phyloP scores from a whole-genome alignment of 2,329 filamentous ascomycete species.

The Tolypocladium cylindrosporum region DNA sequence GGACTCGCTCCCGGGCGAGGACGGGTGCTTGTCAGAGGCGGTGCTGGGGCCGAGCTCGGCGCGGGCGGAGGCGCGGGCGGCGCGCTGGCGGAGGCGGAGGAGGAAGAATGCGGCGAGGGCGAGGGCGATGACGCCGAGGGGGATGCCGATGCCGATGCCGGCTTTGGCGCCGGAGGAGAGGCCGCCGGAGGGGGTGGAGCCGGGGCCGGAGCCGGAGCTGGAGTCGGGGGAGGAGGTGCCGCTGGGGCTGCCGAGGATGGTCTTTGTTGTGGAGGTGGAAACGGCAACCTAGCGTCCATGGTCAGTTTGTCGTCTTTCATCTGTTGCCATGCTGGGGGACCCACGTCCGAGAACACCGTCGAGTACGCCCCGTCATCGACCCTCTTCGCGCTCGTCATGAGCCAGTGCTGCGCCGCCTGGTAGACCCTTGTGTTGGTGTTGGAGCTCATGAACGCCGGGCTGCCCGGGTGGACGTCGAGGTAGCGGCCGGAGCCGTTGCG shows the following conservation, averaged over 20 bases:
- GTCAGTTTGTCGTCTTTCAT: not conserved
- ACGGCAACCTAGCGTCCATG: constrained; percentile 1
- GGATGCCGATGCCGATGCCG: constrained; percentile 19
- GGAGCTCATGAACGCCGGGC: constrained; percentile 19
- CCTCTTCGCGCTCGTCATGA: constrained; percentile 18
- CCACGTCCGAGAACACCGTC: constrained; percentile 19
- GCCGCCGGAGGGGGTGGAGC: not conserved
- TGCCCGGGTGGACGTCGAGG: constrained; percentile 21
- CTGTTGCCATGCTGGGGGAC: not conserved
- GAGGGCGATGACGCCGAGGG: constrained; percentile 14
- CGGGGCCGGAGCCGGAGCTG: constrained; percentile 1
- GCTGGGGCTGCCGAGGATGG: not conserved
- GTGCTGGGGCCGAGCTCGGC: not conserved
- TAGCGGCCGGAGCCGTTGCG: constrained; percentile 20
- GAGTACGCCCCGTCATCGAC: constrained; percentile 22
- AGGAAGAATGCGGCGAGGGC: constrained; percentile 14
- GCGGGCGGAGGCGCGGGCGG: not conserved
- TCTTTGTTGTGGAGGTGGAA: not conserved
- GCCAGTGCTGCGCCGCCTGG: constrained; percentile 22
- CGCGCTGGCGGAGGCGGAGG: constrained; percentile 10
- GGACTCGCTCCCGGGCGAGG: not conserved
- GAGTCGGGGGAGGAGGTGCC: not conserved
- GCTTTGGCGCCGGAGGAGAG: constrained; percentile 19
- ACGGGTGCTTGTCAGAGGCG: not conserved
- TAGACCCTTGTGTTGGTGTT: constrained; percentile 11